Evolutionary conservation across 495 filamentous ascomycete species (phyloP).

Genomic region (Aspergillus campestris): DNA sequence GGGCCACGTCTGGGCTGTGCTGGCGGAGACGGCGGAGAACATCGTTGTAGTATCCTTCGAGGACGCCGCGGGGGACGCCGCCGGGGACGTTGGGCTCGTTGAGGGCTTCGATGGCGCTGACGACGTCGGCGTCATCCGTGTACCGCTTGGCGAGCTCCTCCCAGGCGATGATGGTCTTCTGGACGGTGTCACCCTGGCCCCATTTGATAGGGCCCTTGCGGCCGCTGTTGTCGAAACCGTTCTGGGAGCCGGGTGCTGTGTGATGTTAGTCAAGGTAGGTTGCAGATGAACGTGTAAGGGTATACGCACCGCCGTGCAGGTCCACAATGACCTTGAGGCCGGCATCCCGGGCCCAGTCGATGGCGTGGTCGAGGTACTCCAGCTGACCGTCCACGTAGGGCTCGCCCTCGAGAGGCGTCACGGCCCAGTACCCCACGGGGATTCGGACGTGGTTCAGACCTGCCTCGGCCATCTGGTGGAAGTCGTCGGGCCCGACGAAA

Average conservation of each 20-base stretch:
- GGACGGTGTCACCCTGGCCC: constrained; percentile 49
- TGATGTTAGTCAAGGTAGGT: constrained; percentile 2
- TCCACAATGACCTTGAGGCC: constrained; percentile 64
- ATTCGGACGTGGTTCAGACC: constrained; percentile 74
- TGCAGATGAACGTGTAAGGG: neutral
- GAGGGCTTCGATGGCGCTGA: constrained; percentile 61
- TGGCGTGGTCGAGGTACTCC: constrained; percentile 53
- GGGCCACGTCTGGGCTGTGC: constrained; percentile 43
- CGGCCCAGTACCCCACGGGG: constrained; percentile 72
- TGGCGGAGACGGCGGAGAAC: constrained; percentile 47
- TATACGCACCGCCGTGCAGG: constrained; percentile 54
- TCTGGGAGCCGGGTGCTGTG: constrained; percentile 65
- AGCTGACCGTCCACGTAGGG: constrained; percentile 70
- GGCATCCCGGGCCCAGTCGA: constrained; percentile 56
- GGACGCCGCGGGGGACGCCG: constrained; percentile 38
- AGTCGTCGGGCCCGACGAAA: constrained; percentile 62
- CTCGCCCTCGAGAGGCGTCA: constrained; percentile 49
- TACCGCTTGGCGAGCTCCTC: constrained; percentile 52
- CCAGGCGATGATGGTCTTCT: constrained; percentile 50
- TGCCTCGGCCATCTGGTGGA: constrained; percentile 51
- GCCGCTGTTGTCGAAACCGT: constrained; percentile 75
- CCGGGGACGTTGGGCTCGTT: constrained; percentile 59
- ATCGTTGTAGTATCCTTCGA: constrained; percentile 59
- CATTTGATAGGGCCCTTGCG: constrained; percentile 56
- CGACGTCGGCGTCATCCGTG: constrained; percentile 50